A percentile compares a stretch with the other conserved stretches of the same genome.
These are phyloP conservation scores for Cucurbita argyrosperma DNA, from an alignment of 306 rosid genomes.

Conservation along the genomic window DNA sequence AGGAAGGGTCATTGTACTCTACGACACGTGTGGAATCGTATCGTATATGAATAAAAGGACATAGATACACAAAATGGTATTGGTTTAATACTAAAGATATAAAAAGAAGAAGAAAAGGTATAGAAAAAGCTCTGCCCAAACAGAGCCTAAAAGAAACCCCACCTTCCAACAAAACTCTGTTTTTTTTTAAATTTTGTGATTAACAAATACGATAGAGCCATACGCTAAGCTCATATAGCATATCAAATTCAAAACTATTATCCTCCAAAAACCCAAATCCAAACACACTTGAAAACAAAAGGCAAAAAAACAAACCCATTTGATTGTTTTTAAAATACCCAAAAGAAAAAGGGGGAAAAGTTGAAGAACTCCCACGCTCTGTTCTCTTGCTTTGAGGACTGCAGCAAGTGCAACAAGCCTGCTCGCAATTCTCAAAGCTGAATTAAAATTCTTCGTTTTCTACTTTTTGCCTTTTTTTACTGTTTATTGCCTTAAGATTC, in stretches of 20 bases:
- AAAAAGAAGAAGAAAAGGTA: neutral
- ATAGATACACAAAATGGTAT: neutral
- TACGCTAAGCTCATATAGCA: neutral
- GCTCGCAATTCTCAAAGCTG: slow-evolving; percentile 7
- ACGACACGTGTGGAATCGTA: neutral
- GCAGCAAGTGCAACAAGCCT: slow-evolving; percentile 5
- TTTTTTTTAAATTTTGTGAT: neutral
- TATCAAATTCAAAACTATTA: neutral
- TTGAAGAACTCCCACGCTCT: slow-evolving; percentile 1
- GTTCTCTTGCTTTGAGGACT: slow-evolving; percentile 5
- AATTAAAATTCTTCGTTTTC: neutral
- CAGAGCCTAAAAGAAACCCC: slow-evolving; percentile 1
- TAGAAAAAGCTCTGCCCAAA: neutral
- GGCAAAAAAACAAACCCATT: neutral
- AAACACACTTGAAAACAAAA: neutral
- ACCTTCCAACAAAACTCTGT: neutral
- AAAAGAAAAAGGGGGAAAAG: neutral
- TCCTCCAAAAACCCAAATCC: slow-evolving; percentile 4
- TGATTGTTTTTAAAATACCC: neutral
- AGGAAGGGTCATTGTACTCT: neutral
- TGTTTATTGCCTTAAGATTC: neutral
- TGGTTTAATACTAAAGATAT: neutral
- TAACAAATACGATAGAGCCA: neutral
- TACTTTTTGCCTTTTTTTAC: neutral
- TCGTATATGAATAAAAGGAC: neutral